Percentiles rank a stretch among this genome's conserved stretches.
Evolutionary conservation across 1,139 yeast species (phyloP).

Genomic region (Suhomyces guaymorum): DNA sequence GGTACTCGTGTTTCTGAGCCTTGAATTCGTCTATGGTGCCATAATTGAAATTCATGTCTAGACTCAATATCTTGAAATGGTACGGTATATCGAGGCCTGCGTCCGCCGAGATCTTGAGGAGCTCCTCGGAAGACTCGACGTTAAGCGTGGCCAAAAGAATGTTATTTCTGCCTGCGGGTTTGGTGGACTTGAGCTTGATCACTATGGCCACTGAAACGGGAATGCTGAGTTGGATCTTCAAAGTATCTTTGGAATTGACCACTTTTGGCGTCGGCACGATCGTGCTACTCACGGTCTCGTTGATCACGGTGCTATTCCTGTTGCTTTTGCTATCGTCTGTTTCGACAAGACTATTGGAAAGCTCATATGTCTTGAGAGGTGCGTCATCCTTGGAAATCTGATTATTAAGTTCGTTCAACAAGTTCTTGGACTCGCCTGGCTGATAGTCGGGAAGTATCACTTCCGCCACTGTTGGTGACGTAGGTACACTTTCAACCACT

Average conservation of each 20-base stretch:
- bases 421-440: slow-evolving; percentile 24
- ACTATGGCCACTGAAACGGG: slow-evolving; percentile 53
- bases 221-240: slow-evolving; percentile 23
- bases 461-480: slow-evolving; percentile 5
- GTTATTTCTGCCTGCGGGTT: slow-evolving; percentile 57
- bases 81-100: slow-evolving; percentile 18
- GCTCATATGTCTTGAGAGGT: slow-evolving; percentile 7
- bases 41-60: slow-evolving; percentile 42
- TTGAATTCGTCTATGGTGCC: slow-evolving; percentile 35
- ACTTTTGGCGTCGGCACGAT: neutral
- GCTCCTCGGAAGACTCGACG: slow-evolving; percentile 52
- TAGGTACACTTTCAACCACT: slow-evolving; percentile 1
- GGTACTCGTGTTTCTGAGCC: slow-evolving; percentile 27
- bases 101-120: slow-evolving; percentile 24
- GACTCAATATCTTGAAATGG: slow-evolving; percentile 40
- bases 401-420: slow-evolving; percentile 29
- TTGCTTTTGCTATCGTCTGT: slow-evolving; percentile 3
- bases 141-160: slow-evolving; percentile 56
- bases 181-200: slow-evolving; percentile 56
- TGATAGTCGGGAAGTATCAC: slow-evolving; percentile 21
- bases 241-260: slow-evolving; percentile 6
- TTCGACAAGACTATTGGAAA: slow-evolving; percentile 9
- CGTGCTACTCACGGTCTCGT: neutral
- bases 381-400: slow-evolving; percentile 12
- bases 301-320: slow-evolving; percentile 2